phyloP scores from a whole-genome alignment of 2,329 filamentous ascomycete genomes.

The Coleophoma eucalyptorum region DNA sequence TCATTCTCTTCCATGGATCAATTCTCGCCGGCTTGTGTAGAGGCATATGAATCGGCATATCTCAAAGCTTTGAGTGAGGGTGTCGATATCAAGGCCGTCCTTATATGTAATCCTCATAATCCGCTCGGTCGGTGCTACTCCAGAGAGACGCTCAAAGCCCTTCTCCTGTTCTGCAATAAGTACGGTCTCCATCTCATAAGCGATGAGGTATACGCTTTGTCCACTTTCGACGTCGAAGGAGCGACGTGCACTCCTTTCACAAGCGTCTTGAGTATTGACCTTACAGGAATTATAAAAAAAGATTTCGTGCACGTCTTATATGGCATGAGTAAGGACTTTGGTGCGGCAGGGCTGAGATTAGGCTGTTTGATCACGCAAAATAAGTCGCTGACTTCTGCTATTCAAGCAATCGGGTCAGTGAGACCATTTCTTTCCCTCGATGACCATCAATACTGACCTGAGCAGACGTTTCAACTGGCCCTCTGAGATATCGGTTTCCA shows the following conservation, averaged over 20 bases:
- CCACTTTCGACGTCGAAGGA: constrained; percentile 32
- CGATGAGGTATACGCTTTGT: constrained; percentile 47
- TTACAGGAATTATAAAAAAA: constrained; percentile 38
- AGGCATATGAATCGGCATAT: constrained; percentile 18
- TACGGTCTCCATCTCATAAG: constrained; percentile 41
- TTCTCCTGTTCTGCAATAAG: constrained; percentile 36
- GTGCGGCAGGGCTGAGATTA: constrained; percentile 38
- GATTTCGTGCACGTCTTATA: constrained; percentile 37
- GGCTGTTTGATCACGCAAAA: constrained; percentile 30
- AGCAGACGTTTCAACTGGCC: constrained; percentile 16
- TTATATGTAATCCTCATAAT: constrained; percentile 33
- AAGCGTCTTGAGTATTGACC: constrained; percentile 43
- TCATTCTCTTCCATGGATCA: background rate
- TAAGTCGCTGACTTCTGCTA: constrained; percentile 6
- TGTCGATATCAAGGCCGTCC: constrained; percentile 29
- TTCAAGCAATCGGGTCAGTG: constrained; percentile 1
- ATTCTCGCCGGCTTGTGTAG: background rate
- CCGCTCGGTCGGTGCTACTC: constrained; percentile 25
- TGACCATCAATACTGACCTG: background rate
- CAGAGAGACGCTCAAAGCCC: constrained; percentile 16
- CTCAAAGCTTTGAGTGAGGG: constrained; percentile 23
- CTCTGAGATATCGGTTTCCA: constrained; percentile 6
- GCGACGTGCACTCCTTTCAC: constrained; percentile 32
- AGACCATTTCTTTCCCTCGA: too few relatives aligned
- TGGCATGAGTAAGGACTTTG: constrained; percentile 33